Conservation (phyloP, 2,329 filamentous ascomycete species). For the Pseudonectria foliicola region DNA sequence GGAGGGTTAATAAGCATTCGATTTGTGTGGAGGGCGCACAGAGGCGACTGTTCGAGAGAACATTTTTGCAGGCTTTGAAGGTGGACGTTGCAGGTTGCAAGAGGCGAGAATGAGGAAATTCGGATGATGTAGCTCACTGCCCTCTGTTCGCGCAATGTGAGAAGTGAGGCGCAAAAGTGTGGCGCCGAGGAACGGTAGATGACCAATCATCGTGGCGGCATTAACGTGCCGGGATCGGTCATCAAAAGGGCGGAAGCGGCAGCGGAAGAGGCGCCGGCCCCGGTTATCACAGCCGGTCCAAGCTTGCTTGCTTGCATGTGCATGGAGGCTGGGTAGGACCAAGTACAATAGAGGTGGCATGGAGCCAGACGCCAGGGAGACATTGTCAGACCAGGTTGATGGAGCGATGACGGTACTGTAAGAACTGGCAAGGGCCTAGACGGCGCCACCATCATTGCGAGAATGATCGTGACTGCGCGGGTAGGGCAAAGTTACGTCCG, state of each 20-base stretch:
- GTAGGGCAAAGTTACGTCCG: too few relatives aligned
- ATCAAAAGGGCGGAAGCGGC: constrained; percentile 1
- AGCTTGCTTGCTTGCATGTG: constrained; percentile 1
- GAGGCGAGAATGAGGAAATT: constrained; percentile 1
- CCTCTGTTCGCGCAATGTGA: background rate
- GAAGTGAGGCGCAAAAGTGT: background rate
- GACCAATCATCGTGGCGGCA: background rate
- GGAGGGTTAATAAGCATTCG: background rate
- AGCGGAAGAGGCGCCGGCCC: constrained; percentile 4
- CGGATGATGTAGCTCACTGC: background rate
- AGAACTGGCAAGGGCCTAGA: too few relatives aligned
- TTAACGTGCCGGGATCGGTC: too few relatives aligned
- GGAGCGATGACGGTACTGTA: too few relatives aligned
- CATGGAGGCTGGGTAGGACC: background rate
- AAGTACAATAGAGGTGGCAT: too few relatives aligned
- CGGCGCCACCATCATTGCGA: too few relatives aligned
- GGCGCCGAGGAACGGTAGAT: background rate
- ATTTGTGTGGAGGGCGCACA: constrained; percentile 4
- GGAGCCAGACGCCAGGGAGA: too few relatives aligned
- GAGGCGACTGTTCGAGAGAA: constrained; percentile 22
- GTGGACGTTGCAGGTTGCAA: constrained; percentile 7
- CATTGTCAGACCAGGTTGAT: too few relatives aligned
- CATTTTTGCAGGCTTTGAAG: constrained; percentile 15
- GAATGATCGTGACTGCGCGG: too few relatives aligned
- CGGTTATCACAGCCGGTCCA: constrained; percentile 9